These are phyloP conservation scores for Penicillium macrosclerotiorum DNA, from an alignment of 495 filamentous ascomycete species.

Conservation along the genomic window DNA sequence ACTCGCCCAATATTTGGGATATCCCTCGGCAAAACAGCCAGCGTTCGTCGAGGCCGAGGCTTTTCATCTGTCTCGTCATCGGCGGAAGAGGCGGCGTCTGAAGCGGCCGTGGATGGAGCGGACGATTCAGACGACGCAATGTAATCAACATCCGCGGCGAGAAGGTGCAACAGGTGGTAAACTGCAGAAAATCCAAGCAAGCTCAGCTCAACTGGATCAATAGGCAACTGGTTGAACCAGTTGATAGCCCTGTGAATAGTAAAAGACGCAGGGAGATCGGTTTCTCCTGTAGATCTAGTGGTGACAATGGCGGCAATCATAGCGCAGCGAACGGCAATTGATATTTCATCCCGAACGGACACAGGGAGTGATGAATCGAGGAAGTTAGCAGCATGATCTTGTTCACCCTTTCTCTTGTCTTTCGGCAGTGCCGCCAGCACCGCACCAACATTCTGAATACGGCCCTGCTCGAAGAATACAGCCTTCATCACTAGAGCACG, in stretches of 20 bases:
- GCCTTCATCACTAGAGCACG: conserved; percentile 73
- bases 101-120: conserved; percentile 21
- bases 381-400: conserved; percentile 36
- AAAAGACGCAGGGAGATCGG: conserved; percentile 33
- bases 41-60: conserved; percentile 11
- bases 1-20: conserved; percentile 43
- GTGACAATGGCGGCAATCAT: conserved; percentile 72
- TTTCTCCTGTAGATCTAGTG: conserved; percentile 34
- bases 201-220: conserved; percentile 54
- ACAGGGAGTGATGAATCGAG: conserved; percentile 48
- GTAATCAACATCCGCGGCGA: conserved; percentile 53
- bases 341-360: conserved; percentile 60
- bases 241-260: conserved; percentile 42
- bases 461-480: conserved; percentile 44
- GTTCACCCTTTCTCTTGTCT: conserved; percentile 33
- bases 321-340: conserved; percentile 72
- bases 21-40: conserved; percentile 20
- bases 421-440: conserved; percentile 50
- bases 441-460: conserved; percentile 46
- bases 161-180: conserved; percentile 65
- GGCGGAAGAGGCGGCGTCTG: conserved; percentile 21
- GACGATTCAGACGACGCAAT: conserved; percentile 40
- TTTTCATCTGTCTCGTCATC: conserved; percentile 38
- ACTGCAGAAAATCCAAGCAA: conserved; percentile 76
- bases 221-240: conserved; percentile 45